These are phyloP conservation scores for Orbilia blumenaviensis DNA, from an alignment of 2,329 filamentous ascomycete genomes.

Conservation along the genomic window DNA sequence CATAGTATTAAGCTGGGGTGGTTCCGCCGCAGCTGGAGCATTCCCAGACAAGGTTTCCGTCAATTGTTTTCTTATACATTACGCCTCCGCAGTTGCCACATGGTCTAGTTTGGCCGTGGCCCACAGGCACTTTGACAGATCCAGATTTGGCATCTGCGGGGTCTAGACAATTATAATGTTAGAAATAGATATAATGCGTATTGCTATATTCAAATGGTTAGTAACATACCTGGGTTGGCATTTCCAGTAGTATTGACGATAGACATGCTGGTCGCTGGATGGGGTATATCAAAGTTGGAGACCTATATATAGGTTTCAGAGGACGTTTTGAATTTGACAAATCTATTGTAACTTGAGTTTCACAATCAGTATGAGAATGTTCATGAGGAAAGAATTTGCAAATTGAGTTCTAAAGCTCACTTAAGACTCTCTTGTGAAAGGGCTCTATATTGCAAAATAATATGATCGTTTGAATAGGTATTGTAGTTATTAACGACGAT, in stretches of 20 bases:
- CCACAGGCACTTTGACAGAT: neutral
- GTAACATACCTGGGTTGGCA: neutral
- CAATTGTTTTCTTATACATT: neutral
- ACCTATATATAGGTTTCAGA: too few relatives aligned
- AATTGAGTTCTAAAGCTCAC: neutral
- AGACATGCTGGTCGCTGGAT: too few relatives aligned
- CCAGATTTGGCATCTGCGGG: neutral
- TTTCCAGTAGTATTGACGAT: neutral
- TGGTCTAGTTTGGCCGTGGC: neutral
- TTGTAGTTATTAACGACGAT: too few relatives aligned
- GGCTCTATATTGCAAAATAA: too few relatives aligned
- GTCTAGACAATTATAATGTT: neutral
- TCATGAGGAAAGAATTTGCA: too few relatives aligned
- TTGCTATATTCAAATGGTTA: neutral
- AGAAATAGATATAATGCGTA: neutral
- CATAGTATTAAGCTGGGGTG: too few relatives aligned
- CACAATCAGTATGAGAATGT: too few relatives aligned
- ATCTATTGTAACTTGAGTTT: too few relatives aligned
- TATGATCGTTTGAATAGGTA: too few relatives aligned
- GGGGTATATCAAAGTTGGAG: too few relatives aligned
- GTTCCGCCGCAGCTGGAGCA: neutral
- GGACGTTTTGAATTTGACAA: too few relatives aligned
- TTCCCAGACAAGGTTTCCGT: neutral
- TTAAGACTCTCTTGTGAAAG: neutral
- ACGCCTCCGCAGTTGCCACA: neutral